A percentile compares a stretch with the other conserved stretches of the same genome.
Conservation (phyloP, 2,329 filamentous ascomycete genomes). For the Geoglossum cookeanum region DNA sequence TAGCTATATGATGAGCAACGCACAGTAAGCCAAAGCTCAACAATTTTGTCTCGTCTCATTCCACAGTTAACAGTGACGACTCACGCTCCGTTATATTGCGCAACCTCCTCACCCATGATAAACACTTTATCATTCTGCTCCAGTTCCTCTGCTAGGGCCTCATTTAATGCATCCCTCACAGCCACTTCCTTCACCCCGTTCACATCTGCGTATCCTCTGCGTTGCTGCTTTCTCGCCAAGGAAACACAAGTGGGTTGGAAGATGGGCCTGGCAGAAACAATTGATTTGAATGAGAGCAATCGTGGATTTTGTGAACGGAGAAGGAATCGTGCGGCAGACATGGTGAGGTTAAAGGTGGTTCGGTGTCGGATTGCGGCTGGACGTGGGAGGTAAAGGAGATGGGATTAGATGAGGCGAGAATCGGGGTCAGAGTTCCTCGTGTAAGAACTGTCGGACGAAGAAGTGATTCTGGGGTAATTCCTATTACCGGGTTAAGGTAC, state of each 20-base stretch:
- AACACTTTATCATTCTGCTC: constrained; percentile 91
- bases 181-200: constrained; percentile 75
- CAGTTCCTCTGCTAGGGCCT: constrained; percentile 94
- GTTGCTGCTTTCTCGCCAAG: constrained; percentile 20
- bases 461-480: too few species aligned
- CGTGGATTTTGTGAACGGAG: constrained; percentile 38
- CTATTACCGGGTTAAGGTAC: too few species aligned
- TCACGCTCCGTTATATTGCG: constrained; percentile 94
- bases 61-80: constrained; percentile 14
- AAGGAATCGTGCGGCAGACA: constrained; percentile 41
- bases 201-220: constrained; percentile 36
- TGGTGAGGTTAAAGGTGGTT: constrained; percentile 15
- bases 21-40: background rate
- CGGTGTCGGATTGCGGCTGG: too few species aligned
- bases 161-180: constrained; percentile 94
- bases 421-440: too few species aligned
- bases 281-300: constrained; percentile 36
- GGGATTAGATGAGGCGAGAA: too few species aligned
- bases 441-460: too few species aligned
- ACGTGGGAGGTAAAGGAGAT: constrained; percentile 1
- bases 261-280: constrained; percentile 29
- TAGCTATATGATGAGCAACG: constrained; percentile 33
- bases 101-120: constrained; percentile 91
- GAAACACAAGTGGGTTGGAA: constrained; percentile 32
- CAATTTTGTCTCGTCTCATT: constrained; percentile 3